A percentile compares a stretch with the other conserved stretches of the same genome.
Evolutionary conservation across 345 rosid species (phyloP).

Genomic region (Cardamine chenopodiifolia): DNA sequence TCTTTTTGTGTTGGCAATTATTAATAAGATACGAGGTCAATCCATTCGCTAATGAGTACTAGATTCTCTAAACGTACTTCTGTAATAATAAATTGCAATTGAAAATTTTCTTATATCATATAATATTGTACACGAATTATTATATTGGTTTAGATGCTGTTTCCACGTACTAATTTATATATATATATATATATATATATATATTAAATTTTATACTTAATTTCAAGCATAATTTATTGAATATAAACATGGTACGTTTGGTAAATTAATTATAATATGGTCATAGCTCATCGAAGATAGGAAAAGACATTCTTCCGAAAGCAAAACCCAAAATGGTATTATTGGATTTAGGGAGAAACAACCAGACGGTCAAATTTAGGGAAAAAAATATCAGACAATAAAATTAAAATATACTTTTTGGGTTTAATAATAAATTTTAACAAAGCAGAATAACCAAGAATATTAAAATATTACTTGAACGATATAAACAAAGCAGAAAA

Average conservation of each 20-base stretch:
- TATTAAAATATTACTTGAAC: not conserved
- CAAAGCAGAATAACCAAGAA: no score
- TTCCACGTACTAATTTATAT: not conserved
- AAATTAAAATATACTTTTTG: not conserved
- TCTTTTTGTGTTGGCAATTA: slow-evolving; percentile 29
- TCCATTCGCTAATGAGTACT: slow-evolving; percentile 33
- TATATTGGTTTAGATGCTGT: not conserved
- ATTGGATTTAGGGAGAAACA: not conserved
- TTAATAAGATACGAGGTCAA: slow-evolving; percentile 37
- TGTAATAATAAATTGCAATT: slow-evolving; percentile 8
- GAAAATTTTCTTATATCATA: not conserved
- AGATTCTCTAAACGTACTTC: slow-evolving; percentile 34
- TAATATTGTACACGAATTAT: not conserved
- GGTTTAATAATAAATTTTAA: no score
- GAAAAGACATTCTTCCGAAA: not conserved
- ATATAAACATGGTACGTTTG: no score
- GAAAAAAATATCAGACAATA: not conserved
- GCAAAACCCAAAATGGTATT: not conserved
- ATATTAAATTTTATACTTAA: not conserved
- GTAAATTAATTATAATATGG: not conserved
- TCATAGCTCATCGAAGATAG: not conserved
- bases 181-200: no score
- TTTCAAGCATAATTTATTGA: no score
- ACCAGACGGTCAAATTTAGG: not conserved
- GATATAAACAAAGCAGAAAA: not conserved